Evolutionary conservation across 441 rosid genomes (phyloP), one percentile per base, ranked within the genome.

Genomic region (Pelargonium fulgidum): DNA sequence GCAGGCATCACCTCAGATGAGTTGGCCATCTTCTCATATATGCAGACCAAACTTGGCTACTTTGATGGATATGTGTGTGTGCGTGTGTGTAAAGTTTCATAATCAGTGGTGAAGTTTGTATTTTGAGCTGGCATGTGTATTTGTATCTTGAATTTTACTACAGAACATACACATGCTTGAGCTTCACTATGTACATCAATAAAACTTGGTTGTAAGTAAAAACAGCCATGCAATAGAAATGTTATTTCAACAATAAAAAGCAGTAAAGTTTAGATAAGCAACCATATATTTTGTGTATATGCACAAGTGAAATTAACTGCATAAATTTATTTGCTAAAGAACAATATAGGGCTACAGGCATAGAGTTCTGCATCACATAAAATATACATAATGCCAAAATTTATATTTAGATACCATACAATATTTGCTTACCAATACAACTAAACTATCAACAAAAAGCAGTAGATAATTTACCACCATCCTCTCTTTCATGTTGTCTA

Each of bases 401-500:
- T 56, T 56, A 19, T 19, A 59, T 59, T 1, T 12, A 59, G 4
- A 16, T 50, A 13, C 58, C 4, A 20, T 47, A 47, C 52, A 47
- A 10, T 10, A n/a, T 36, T 36, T 36, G 41, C 41, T 36, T 36
- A 36, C 41, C 41, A 36, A 36, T 36, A 0, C 2, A 29, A 29
- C 33, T 36, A n/a, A 36, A 36, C 8, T 36, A 36, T 36, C 41
- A 36, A 36, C 41, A 36, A 6, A 6, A 36, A 36, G 41, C 41
- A 36, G 41, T 36, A 4, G 26, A 58, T 58, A 58, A 58, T 58
- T 58, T 19, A 58, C 12, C 29, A 19, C 29, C 63, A 19, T 12
- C 63, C 24, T 19, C 9, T 10, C 52, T 47, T 10, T 50, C 58
- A 8, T 29, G 8, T 9, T 29, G 12, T 16, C 81, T 88, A 92